Evolutionary conservation across 116 monocot genomes (phyloP), one percentile per base, ranked within the genome.

Genomic region (Trichopus zeylanicus): DNA sequence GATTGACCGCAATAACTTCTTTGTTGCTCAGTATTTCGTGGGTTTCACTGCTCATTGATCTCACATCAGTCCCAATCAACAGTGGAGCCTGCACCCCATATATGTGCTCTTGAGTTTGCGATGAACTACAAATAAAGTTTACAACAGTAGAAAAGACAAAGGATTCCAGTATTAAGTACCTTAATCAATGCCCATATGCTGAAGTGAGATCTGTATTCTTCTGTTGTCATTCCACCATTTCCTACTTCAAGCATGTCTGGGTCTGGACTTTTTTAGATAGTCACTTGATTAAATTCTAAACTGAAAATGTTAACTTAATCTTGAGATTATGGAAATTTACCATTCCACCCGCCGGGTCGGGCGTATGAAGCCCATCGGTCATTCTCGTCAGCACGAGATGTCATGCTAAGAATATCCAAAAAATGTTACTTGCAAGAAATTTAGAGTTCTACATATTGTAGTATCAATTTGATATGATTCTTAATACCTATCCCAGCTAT

Each of bases 221-320:
- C 79, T 55, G 51, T 69, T 15, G 66, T 58, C 84, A 84, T 84
- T 13, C 79, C 79, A 53, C 79, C 79, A 66, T 84, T 84, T 63
- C 84, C 79, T 28, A 84, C 76, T 60, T 84, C 84, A 49, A 84
- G 79, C 75, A 76, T 79, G 20, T 84, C 69, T 8, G 84, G 84
- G 67, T 84, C 84, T 84, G 71, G n/a, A n/a, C n/a, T n/a, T n/a
- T n/a, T n/a, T n/a, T n/a, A n/a, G n/a, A n/a, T n/a, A n/a, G n/a
- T n/a, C n/a, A n/a, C n/a, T n/a, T n/a, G n/a, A n/a, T n/a, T n/a
- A n/a, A n/a, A n/a, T n/a, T n/a, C n/a, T n/a, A n/a, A n/a, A n/a
- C n/a, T n/a, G n/a, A n/a, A n/a, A n/a, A n/a, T n/a, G n/a, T n/a
- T n/a, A n/a, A n/a, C n/a, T n/a, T n/a, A n/a, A n/a, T n/a, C n/a